phyloP scores from a whole-genome alignment of 78 protist genomes.

The Dictyostelium brefeldianum region DNA sequence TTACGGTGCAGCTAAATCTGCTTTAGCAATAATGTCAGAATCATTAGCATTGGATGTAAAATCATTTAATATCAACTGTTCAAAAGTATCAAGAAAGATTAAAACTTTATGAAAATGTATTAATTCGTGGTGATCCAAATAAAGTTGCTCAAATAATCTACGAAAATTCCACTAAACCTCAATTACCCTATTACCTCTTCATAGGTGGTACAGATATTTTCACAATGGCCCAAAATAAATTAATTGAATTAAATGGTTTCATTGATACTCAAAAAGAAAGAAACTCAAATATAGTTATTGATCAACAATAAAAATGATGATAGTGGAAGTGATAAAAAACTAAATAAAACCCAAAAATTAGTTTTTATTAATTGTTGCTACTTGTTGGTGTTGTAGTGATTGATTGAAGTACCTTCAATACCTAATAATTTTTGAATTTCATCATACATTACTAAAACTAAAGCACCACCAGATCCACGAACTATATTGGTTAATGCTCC shows the following conservation, averaged over 20 bases:
- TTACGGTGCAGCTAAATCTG: constrained; percentile 30
- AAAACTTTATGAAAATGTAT: neutral
- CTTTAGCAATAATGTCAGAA: neutral
- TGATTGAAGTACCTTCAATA: constrained; percentile 1
- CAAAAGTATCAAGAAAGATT: neutral
- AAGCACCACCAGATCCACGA: constrained; percentile 93
- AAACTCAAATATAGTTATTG: constrained; percentile 16
- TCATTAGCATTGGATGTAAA: constrained; percentile 11
- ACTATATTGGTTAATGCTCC: constrained; percentile 96
- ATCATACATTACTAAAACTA: constrained; percentile 94
- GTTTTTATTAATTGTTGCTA: too few species aligned
- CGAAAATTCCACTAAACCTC: neutral
- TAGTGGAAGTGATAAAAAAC: too few species aligned
- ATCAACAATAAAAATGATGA: neutral
- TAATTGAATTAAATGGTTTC: neutral
- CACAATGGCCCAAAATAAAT: neutral
- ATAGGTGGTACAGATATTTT: neutral
- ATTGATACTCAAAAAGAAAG: constrained; percentile 9
- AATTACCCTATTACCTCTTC: constrained; percentile 11
- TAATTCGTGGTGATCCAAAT: constrained; percentile 1
- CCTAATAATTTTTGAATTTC: constrained; percentile 79
- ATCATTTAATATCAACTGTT: constrained; percentile 7
- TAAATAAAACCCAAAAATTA: too few species aligned
- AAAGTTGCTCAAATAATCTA: neutral
- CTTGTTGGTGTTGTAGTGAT: too few species aligned